phyloP scores from a whole-genome alignment of 2,329 filamentous ascomycete genomes.

The Stachybotrys elegans region DNA sequence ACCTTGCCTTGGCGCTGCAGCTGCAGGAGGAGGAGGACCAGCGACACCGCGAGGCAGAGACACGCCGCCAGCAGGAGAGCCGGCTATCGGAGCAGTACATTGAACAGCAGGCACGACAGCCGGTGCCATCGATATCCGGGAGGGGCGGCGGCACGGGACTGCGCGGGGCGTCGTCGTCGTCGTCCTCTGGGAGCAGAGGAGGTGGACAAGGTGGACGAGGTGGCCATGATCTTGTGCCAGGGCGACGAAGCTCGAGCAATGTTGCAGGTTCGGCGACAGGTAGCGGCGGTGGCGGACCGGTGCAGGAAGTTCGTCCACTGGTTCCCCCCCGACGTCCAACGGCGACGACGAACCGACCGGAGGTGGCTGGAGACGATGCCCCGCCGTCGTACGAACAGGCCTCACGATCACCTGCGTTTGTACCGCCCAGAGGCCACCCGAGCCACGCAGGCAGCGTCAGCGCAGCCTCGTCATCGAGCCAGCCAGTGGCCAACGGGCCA shows the following conservation, averaged over 20 bases:
- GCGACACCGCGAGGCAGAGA: conserved; percentile 60
- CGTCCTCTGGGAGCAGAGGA: too few species aligned
- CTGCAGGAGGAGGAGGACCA: conserved; percentile 93
- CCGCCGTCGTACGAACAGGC: conserved; percentile 56
- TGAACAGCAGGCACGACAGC: conserved; percentile 51
- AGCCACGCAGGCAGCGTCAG: conserved; percentile 38
- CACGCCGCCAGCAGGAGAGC: conserved; percentile 60
- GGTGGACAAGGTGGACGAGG: conserved; percentile 7
- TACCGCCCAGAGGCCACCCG: conserved; percentile 47
- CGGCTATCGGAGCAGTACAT: conserved; percentile 66
- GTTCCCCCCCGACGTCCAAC: conserved; percentile 29
- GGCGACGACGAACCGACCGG: conserved; percentile 27
- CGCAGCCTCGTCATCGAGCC: conserved; percentile 9
- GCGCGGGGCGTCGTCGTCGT: too few species aligned
- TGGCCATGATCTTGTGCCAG: conserved; percentile 5
- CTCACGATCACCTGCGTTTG: conserved; percentile 44
- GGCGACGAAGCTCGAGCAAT: conserved; percentile 19
- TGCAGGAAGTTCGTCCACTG: conserved; percentile 38
- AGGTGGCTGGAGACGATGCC: conserved; percentile 42
- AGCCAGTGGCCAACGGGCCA: conserved; percentile 16
- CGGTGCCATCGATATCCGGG: conserved; percentile 16
- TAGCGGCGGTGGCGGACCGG: conserved; percentile 6
- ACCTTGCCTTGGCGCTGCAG: conserved; percentile 83
- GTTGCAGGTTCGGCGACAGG: conserved; percentile 5
- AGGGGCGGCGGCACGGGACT: too few species aligned